Evolutionary conservation across 495 filamentous ascomycete species (phyloP).

Genomic region (Penicillium goetzii): DNA sequence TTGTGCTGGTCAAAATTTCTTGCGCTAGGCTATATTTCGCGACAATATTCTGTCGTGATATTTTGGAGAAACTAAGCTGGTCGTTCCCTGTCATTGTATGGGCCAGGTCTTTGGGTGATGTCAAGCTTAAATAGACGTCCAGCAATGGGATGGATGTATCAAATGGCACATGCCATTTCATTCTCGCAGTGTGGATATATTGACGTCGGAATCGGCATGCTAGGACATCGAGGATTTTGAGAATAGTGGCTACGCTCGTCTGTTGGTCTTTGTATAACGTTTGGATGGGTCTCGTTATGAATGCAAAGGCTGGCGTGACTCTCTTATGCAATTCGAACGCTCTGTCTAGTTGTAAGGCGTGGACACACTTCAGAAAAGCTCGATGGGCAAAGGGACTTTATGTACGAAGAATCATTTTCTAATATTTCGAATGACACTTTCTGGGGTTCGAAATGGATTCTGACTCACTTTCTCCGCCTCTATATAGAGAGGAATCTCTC

Average conservation of each 20-base stretch:
- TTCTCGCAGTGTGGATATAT: constrained; percentile 39
- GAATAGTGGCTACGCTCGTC: constrained; percentile 33
- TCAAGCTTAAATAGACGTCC: constrained; percentile 37
- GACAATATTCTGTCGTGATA: constrained; percentile 31
- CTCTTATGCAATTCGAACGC: constrained; percentile 15
- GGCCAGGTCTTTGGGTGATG: constrained; percentile 39
- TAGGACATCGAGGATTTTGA: constrained; percentile 44
- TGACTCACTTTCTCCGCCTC: constrained; percentile 43
- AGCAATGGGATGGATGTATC: constrained; percentile 38
- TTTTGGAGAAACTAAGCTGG: constrained; percentile 32
- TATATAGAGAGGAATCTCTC: constrained; percentile 37
- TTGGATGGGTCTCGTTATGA: constrained; percentile 47
- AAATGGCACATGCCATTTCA: constrained; percentile 42
- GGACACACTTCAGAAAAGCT: constrained; percentile 37
- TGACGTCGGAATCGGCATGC: constrained; percentile 40
- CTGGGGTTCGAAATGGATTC: background rate
- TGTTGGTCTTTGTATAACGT: constrained; percentile 38
- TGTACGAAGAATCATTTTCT: constrained; percentile 36
- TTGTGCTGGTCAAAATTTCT: constrained; percentile 28
- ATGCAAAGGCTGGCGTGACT: constrained; percentile 36
- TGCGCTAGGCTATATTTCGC: constrained; percentile 25
- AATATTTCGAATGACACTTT: background rate
- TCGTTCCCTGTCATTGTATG: constrained; percentile 34
- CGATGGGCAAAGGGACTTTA: constrained; percentile 48
- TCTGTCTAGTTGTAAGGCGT: constrained; percentile 25